Evolutionary conservation across 805 yeast species (phyloP).

Genomic region (Debaryomyces hansenii): DNA sequence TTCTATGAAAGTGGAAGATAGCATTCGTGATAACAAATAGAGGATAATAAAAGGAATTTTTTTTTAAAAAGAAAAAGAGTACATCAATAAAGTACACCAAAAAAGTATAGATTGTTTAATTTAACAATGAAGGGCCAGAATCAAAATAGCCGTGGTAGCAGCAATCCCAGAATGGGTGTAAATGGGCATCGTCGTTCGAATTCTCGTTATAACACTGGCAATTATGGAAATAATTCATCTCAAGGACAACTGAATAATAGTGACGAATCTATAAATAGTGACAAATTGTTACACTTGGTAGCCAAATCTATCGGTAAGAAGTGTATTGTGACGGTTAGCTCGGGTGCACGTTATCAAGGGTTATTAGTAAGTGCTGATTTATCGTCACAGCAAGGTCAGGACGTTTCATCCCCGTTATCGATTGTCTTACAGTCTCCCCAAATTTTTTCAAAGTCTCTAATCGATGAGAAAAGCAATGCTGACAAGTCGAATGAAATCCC

Average conservation of each 20-base stretch:
- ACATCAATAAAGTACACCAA: neutral
- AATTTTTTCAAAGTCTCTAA: slow-evolving; percentile 24
- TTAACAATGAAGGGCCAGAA: slow-evolving; percentile 22
- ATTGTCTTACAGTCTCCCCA: slow-evolving; percentile 56
- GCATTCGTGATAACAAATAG: neutral
- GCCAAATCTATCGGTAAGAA: slow-evolving; percentile 57
- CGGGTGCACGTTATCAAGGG: slow-evolving; percentile 64
- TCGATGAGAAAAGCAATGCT: slow-evolving; percentile 24
- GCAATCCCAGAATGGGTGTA: slow-evolving; percentile 5
- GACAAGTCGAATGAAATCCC: slow-evolving; percentile 36
- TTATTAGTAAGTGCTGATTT: slow-evolving; percentile 50
- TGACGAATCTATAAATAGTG: slow-evolving; percentile 28
- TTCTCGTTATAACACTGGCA: slow-evolving; percentile 14
- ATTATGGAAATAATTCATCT: slow-evolving; percentile 4
- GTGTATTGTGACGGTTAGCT: slow-evolving; percentile 57
- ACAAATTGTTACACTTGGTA: slow-evolving; percentile 55
- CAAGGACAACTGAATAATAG: slow-evolving; percentile 1
- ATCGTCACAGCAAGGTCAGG: slow-evolving; percentile 13
- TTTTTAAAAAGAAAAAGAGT: neutral
- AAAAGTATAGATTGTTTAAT: neutral
- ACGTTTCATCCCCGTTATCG: slow-evolving; percentile 46
- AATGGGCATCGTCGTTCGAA: slow-evolving; percentile 27
- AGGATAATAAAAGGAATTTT: neutral
- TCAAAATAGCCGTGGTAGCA: slow-evolving; percentile 12
- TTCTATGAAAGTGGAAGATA: neutral